These are phyloP conservation scores for Suillus subaureus DNA, from an alignment of 768 basidiomycete species.

Conservation along the genomic window DNA sequence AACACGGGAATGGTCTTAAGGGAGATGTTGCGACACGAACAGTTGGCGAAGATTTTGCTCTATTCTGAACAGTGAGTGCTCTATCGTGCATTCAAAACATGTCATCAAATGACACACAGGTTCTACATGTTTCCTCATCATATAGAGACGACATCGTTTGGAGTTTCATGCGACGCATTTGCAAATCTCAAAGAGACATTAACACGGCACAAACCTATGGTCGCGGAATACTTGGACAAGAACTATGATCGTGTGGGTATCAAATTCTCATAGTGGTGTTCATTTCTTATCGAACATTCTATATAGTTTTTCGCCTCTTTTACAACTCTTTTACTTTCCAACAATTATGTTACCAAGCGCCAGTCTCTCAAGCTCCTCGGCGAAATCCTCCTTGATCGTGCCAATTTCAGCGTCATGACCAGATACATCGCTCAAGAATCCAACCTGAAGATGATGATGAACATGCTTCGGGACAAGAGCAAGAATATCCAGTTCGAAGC, in stretches of 20 bases:
- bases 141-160: constrained; percentile 97
- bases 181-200: constrained; percentile 97
- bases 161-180: constrained; percentile 97
- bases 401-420: constrained; percentile 99
- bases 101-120: constrained; percentile 39
- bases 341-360: constrained; percentile 99
- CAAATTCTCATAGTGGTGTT: neutral
- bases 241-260: constrained; percentile 88
- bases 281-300: neutral
- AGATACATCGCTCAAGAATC: constrained; percentile 93
- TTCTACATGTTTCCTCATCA: constrained; percentile 97
- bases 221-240: constrained; percentile 94
- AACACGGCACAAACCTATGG: constrained; percentile 97
- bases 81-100: constrained; percentile 3
- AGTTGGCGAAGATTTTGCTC: constrained; percentile 84
- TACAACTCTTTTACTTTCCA: constrained; percentile 88
- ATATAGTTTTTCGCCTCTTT: constrained; percentile 93
- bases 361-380: constrained; percentile 98
- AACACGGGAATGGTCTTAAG: constrained; percentile 98
- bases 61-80: constrained; percentile 90
- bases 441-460: constrained; percentile 99
- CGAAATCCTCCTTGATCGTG: constrained; percentile 95
- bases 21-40: constrained; percentile 95
- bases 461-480: constrained; percentile 95
- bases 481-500: constrained; percentile 99